Evolutionary conservation across 2,329 filamentous ascomycete genomes (phyloP).

Genomic region (Botrytis sinoallii): DNA sequence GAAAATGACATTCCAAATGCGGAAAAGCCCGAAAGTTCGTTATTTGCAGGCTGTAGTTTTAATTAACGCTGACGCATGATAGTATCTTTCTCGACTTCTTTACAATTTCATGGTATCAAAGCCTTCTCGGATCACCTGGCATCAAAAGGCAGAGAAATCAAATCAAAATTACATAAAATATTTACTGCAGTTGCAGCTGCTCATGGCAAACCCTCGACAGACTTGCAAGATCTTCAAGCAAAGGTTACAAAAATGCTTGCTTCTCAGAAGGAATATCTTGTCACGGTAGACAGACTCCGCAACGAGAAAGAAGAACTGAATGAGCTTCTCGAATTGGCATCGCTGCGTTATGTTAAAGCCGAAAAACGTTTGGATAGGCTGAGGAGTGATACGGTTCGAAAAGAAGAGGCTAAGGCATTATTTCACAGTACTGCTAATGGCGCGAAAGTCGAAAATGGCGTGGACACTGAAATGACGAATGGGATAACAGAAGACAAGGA

Average conservation of each 20-base stretch:
- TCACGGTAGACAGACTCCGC: conserved; percentile 71
- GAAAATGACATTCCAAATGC: conserved; percentile 48
- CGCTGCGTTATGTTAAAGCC: conserved; percentile 87
- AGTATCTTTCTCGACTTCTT: conserved; percentile 58
- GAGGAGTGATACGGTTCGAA: conserved; percentile 85
- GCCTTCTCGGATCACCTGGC: conserved; percentile 82
- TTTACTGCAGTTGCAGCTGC: conserved; percentile 54
- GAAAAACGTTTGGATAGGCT: conserved; percentile 91
- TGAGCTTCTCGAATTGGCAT: conserved; percentile 83
- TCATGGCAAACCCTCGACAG: conserved; percentile 57
- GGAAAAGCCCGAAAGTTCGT: conserved; percentile 32
- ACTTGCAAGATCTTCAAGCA: conserved; percentile 69
- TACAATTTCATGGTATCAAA: conserved; percentile 60
- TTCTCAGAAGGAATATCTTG: conserved; percentile 75
- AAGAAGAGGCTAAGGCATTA: conserved; percentile 85
- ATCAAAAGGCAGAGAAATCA: conserved; percentile 72
- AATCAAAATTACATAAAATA: conserved; percentile 67
- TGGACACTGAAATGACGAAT: conserved; percentile 42
- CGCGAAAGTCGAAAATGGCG: conserved; percentile 45
- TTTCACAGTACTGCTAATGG: conserved; percentile 45
- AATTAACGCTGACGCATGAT: conserved; percentile 29
- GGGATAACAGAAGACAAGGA: conserved; percentile 55
- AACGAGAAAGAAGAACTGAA: conserved; percentile 81
- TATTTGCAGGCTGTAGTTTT: not conserved
- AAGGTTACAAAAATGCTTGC: conserved; percentile 74